Evolutionary conservation across 208 protist species (phyloP), one percentile per base, ranked within the genome.

Genomic region (Acanthamoeba royreba): DNA sequence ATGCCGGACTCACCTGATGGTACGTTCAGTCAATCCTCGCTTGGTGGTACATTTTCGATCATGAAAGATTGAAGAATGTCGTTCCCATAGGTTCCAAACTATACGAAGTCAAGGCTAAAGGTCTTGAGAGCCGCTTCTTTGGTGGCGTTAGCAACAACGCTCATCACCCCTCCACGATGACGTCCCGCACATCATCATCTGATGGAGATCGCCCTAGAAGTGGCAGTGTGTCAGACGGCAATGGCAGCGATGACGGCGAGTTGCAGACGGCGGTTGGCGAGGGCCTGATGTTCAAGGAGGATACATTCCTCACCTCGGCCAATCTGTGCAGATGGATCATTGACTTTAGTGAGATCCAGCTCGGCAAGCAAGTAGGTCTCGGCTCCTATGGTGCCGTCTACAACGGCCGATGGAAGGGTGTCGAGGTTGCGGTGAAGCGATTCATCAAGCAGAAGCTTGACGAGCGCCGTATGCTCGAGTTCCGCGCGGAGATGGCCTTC

Each of bases 71-170:
- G 25, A 28, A 35, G 69, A 81, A 77, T 19, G 17, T 33, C 1
- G 40, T 63, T 63, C 42, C 38, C 13, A 4, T 81, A 11, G 77
- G 77, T 40, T 49, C 45, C 1, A 88, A 88, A 11, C 53, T 88
- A 13, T 88, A 88, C 46, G 81, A 88, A 47, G n/a, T 53, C 5
- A 88, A 88, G 46, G 46, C 38, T 1, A 19, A 61, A 5, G 81
- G 81, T 0, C 81, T 88, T 19, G 81, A 88, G 53, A 47, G 31
- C 45, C n/a, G 81, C 9, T 88, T 88, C 81, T 88, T 88, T 61
- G 81, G 81, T 28, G 81, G 81, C 25, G 81, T 88, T 15, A 61
- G 33, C 4, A 77, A 38, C 66, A 38, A 15, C 7, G 15, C 66
- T 38, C 22, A 45, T 0, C 35, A n/a, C 8, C 31, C 31, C n/a